phyloP scores from a whole-genome alignment of 345 rosid genomes.

The Eucalyptus cloeziana region DNA sequence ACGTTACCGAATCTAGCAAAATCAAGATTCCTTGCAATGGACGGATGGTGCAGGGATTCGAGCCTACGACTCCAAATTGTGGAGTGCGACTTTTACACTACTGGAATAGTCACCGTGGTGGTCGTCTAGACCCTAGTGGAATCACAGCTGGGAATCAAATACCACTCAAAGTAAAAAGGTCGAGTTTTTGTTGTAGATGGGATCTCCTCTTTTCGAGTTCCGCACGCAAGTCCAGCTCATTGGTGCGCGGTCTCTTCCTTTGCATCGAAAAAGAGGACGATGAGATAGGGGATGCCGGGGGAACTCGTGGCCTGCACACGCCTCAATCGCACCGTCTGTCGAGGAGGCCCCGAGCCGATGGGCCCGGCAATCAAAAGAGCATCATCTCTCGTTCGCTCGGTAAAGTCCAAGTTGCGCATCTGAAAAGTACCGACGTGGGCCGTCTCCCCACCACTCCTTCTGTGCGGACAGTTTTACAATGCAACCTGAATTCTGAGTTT shows the following conservation, averaged over 20 bases:
- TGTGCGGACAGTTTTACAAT: too few relatives aligned
- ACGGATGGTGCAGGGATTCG: not conserved
- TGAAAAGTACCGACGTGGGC: not conserved
- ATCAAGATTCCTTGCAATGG: not conserved
- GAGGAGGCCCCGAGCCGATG: not conserved
- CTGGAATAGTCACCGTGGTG: not conserved
- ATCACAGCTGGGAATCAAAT: not conserved
- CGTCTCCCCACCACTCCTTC: not conserved
- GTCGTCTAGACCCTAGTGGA: not conserved
- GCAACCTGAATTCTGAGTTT: not conserved
- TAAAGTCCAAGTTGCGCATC: not conserved
- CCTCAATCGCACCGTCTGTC: not conserved
- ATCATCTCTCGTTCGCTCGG: not conserved
- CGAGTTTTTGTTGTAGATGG: not conserved
- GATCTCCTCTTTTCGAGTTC: not conserved
- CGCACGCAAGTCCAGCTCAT: not conserved
- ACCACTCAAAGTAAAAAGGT: not conserved
- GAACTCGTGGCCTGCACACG: not conserved
- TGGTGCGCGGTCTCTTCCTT: not conserved
- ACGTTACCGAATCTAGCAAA: rapidly evolving
- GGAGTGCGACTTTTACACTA: not conserved
- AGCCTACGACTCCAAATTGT: not conserved
- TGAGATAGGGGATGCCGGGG: too few relatives aligned
- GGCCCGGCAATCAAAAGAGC: not conserved
- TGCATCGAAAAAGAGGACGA: not conserved